Conservation (phyloP, 257 asterid genomes). For the Salvia rosmarinus region DNA sequence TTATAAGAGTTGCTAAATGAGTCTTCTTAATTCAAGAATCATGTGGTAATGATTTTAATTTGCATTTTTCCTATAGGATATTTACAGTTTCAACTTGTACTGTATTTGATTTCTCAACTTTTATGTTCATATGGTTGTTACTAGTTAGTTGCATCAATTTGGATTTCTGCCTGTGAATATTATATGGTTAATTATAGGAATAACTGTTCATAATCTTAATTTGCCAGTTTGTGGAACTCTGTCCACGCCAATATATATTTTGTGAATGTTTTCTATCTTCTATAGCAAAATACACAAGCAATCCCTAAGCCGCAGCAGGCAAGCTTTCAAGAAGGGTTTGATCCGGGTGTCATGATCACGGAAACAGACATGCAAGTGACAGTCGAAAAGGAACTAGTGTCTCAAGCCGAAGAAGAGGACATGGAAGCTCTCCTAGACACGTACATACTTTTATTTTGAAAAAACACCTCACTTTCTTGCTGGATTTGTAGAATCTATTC, state of each 20-base stretch:
- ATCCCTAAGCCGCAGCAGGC: slow-evolving; percentile 61
- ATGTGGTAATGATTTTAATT: slow-evolving; percentile 9
- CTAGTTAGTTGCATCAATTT: too few species aligned
- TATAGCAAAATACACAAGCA: slow-evolving; percentile 77
- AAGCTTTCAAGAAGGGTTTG: slow-evolving; percentile 53
- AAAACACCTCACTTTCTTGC: slow-evolving; percentile 14
- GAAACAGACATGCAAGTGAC: slow-evolving; percentile 84
- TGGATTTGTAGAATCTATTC: slow-evolving; percentile 6
- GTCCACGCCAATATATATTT: slow-evolving; percentile 27
- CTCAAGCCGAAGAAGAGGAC: slow-evolving; percentile 98
- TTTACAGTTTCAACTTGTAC: not conserved
- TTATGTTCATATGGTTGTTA: not conserved
- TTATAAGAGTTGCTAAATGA: not conserved
- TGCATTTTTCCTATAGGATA: slow-evolving; percentile 7
- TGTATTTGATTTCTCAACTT: slow-evolving; percentile 19
- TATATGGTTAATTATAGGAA: too few species aligned
- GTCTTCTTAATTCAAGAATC: not conserved
- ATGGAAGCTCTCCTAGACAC: slow-evolving; percentile 99
- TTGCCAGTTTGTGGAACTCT: slow-evolving; percentile 21
- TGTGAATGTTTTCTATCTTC: slow-evolving; percentile 29
- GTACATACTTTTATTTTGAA: slow-evolving; percentile 58
- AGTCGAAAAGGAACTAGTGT: slow-evolving; percentile 93
- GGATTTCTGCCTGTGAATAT: too few species aligned
- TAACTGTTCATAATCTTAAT: slow-evolving; percentile 22
- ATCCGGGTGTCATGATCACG: slow-evolving; percentile 29